Evolutionary conservation across 345 rosid species (phyloP), one percentile per base, ranked within the genome.

Genomic region (Ceriops decandra): DNA sequence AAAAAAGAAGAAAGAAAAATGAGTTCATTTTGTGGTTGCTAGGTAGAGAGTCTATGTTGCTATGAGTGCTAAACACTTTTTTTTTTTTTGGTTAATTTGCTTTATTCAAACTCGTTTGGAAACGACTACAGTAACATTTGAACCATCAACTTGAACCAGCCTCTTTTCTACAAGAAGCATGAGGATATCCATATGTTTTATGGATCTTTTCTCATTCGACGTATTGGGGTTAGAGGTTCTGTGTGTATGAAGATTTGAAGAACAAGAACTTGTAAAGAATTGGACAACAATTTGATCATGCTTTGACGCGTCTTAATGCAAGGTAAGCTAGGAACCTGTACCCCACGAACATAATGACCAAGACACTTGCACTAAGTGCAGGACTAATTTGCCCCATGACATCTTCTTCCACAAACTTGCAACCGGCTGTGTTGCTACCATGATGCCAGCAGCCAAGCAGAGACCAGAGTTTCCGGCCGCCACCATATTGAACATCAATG

Each of bases 321-420:
- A 93, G 81, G 72, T 93, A 93, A 7, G 98, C 98, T 74, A 93
- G 36, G 32, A 89, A 56, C 65, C 98, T 81, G 67, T 89, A 93
- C 52, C 96, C 98, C 57, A 87, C 75, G 61, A 90, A 89, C 98
- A 93, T 93, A 15, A 83, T 57, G 38, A 85, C 22, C 79, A 93
- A 52, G 36, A 70, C 79, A 0, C 87, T 69, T 32, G 85, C 73
- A 65, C 95, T 81, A 28, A 76, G 49, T 62, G 42, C 71, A 0
- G 85, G 82, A 21, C 84, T 85, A 64, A 90, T 84, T 68, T 89
- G 88, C 63, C 88, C 97, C 24, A 58, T 36, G 58, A 93, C 72
- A 60, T 93, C 92, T 68, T 89, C 90, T 60, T 85, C 84, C 49
- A 93, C 67, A 15, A 86, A 83, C 69, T 79, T 77, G 77, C 98